Conservation (phyloP, 352 stramenopile species). For the Phytopythium sindhum region DNA sequence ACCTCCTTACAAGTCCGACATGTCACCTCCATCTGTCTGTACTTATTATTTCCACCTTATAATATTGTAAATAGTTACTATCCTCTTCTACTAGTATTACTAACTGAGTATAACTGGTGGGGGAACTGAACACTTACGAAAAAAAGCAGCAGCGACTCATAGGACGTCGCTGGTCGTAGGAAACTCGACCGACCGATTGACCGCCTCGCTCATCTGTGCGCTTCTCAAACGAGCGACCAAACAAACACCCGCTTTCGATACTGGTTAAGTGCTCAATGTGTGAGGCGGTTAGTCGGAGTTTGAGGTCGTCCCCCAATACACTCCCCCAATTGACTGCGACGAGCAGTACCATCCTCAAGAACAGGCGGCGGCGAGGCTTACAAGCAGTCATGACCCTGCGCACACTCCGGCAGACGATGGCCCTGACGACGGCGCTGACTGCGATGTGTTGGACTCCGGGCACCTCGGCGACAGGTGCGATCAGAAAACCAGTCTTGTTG, state of each 20-base stretch:
- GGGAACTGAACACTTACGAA: not conserved
- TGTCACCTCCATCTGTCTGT: not conserved
- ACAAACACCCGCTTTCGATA: not conserved
- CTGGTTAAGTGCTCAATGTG: not conserved
- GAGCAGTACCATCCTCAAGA: not conserved
- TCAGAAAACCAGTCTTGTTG: not conserved
- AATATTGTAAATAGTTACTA: no score
- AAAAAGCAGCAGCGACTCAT: not conserved
- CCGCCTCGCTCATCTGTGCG: not conserved
- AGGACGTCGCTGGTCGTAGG: not conserved
- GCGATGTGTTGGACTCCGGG: not conserved
- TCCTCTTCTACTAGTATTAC: no score
- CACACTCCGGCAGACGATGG: not conserved
- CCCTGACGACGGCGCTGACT: slow-evolving; percentile 12
- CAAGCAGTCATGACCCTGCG: slow-evolving; percentile 8
- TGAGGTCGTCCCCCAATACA: not conserved
- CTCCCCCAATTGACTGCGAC: not conserved
- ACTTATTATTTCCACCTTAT: slow-evolving; percentile 1
- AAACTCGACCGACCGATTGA: not conserved
- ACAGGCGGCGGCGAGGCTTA: not conserved
- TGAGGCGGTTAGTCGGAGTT: not conserved
- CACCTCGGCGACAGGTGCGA: not conserved
- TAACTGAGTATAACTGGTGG: not conserved
- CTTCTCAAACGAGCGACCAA: not conserved
- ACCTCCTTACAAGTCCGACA: not conserved